Base-by-base conservation (phyloP, 768 basidiomycete genomes). In the Cubamyces lactineus region DNA sequence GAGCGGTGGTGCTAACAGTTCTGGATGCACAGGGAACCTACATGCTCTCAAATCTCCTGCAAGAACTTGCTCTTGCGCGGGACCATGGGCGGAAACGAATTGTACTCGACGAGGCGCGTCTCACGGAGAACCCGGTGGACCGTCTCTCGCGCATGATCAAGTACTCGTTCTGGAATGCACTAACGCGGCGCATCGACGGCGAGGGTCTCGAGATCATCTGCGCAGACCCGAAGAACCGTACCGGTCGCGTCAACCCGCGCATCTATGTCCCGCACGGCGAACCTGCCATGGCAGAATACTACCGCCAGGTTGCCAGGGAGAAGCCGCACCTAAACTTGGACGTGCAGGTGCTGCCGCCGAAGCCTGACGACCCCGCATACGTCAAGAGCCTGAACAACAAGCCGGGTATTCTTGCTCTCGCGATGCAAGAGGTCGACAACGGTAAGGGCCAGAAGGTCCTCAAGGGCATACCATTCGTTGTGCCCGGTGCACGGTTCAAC, bases 21-120 rank as follows among this genome's bases (percentile, higher is more conserved):
- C 30, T 26, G 41, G 15, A 15, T 62, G 55, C 69, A 16, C 71
- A 96, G 90, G 96, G 97, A 43, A 98, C 91, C n/a, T 99, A 98
- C 77, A 98, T 98, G 96, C 81, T 99, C 48, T 98, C 96, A 13
- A 98, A 98, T 76, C 85, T 99, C 24, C 82, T 99, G n/a, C 96
- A 99, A 80, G 96, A 99, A 73, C 88, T 99, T 49, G 96, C 96
- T 2, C 86, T 98, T 21, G 96, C 97, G 6, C 87, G 94, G 9
- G 96, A 98, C 72, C 95, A 96, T 75, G 89, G 91, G 65, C 83
- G 95, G 59, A 96, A 96, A 77, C 91, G 94, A 8, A 97, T 99
- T 71, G 94, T 99, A 19, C 87, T 99, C n/a, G 97, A 99, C 68
- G 97, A 99, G 75, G 88, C 94, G n/a, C 91, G 96, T 64, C 82